Evolutionary conservation across 169 alveolate species (phyloP).

Genomic region (Plasmodium blacklocki): DNA sequence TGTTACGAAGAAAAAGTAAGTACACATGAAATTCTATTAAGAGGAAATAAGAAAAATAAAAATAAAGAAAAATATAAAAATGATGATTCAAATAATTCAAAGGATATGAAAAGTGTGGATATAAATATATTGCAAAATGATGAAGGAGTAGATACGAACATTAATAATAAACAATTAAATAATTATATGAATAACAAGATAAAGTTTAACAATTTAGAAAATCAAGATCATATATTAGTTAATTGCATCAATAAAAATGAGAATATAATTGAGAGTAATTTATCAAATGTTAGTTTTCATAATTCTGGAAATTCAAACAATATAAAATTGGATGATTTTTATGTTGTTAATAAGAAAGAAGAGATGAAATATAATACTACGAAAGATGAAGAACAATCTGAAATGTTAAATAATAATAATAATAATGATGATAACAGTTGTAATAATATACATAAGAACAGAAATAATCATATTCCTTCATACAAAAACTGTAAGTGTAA

Average conservation of each 20-base stretch:
- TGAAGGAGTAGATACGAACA: not conserved
- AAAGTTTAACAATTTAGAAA: not conserved
- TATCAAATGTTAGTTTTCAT: conserved; percentile 25
- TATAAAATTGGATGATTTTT: conserved; percentile 2
- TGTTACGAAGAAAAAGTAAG: not conserved
- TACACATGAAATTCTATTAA: conserved; percentile 1
- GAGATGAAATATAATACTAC: not conserved
- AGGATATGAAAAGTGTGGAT: too few species aligned
- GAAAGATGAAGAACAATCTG: not conserved
- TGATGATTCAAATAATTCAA: not conserved
- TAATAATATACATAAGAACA: not conserved
- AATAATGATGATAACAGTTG: not conserved
- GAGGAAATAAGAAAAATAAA: not conserved
- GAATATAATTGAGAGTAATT: conserved; percentile 25
- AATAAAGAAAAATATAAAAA: not conserved
- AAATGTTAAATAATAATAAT: not conserved
- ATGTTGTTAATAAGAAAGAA: not conserved
- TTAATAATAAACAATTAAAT: not conserved
- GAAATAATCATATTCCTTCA: not conserved
- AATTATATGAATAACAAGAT: not conserved
- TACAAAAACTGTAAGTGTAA: not conserved
- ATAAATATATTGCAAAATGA: too few species aligned
- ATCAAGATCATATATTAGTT: conserved; percentile 16
- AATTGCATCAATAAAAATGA: conserved; percentile 45
- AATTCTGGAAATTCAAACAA: conserved; percentile 15